Percentiles rank a stretch among this genome's conserved stretches.
Conservation (phyloP, 2,329 filamentous ascomycete genomes). For the Talaromyces pinophilus region DNA sequence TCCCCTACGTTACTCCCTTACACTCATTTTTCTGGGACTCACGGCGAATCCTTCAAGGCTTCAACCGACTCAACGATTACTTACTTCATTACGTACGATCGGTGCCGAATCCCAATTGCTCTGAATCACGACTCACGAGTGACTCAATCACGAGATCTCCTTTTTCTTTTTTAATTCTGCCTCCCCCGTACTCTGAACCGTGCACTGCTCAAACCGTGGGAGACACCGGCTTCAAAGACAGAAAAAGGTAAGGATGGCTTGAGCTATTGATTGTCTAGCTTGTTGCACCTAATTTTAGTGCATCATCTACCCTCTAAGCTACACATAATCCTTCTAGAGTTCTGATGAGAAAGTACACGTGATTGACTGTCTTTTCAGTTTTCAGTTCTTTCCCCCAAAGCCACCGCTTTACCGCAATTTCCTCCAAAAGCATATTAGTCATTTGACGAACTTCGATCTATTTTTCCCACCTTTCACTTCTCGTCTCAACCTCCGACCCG, state of each 20-base stretch:
- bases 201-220: background rate
- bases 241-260: background rate
- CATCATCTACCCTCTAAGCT: background rate
- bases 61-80: background rate
- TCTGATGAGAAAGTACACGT: background rate
- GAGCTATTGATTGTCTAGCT: conserved; percentile 6
- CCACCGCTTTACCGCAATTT: conserved; percentile 3
- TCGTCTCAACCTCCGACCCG: background rate
- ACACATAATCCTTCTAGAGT: background rate
- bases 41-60: background rate
- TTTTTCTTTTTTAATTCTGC: background rate
- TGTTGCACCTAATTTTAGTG: conserved; percentile 8
- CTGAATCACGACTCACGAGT: background rate
- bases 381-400: background rate
- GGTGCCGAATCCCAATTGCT: too few species aligned
- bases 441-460: background rate
- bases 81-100: background rate
- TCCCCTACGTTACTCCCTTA: background rate
- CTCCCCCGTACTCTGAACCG: background rate
- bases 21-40: background rate
- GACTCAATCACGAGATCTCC: background rate
- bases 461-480: background rate
- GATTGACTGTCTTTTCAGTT: background rate
- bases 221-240: background rate
- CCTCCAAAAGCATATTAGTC: background rate